A percentile compares a stretch with the other conserved stretches of the same genome.
Conservation (phyloP, 2,329 filamentous ascomycete species). For the Alternaria tenuissima region DNA sequence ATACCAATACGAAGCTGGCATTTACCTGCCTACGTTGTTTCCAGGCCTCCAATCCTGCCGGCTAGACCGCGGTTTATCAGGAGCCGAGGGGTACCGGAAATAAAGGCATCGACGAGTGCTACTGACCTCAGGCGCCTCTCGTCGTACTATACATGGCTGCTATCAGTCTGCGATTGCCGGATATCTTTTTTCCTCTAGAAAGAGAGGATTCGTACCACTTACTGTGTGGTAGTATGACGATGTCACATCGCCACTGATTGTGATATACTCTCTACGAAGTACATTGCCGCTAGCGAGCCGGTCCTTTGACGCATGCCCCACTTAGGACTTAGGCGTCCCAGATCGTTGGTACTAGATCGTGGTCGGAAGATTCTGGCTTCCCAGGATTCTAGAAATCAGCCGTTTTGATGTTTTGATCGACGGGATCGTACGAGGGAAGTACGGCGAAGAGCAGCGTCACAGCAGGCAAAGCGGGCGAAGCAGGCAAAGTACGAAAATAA, state of each 20-base stretch:
- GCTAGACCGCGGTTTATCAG: not conserved
- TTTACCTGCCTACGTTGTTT: not conserved
- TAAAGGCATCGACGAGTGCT: not conserved
- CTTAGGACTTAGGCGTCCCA: not conserved
- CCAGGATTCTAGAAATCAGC: not conserved
- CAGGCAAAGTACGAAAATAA: not conserved
- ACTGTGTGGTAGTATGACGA: not conserved
- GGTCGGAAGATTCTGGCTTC: not conserved
- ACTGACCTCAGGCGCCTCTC: not conserved
- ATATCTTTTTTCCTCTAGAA: not conserved
- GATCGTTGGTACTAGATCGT: not conserved
- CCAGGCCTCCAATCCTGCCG: not conserved
- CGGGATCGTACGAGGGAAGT: not conserved
- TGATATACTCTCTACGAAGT: not conserved
- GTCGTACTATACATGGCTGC: not conserved
- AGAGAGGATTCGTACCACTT: not conserved
- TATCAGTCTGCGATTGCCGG: not conserved
- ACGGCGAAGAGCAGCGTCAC: not conserved
- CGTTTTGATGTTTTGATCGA: not conserved
- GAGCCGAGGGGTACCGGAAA: not conserved
- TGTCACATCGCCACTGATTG: not conserved
- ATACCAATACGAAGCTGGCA: not conserved
- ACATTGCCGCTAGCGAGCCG: not conserved
- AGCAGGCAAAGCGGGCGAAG: not conserved
- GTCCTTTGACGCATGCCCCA: not conserved